phyloP scores from a whole-genome alignment of 768 basidiomycete species.

The Boletus bicolor region DNA sequence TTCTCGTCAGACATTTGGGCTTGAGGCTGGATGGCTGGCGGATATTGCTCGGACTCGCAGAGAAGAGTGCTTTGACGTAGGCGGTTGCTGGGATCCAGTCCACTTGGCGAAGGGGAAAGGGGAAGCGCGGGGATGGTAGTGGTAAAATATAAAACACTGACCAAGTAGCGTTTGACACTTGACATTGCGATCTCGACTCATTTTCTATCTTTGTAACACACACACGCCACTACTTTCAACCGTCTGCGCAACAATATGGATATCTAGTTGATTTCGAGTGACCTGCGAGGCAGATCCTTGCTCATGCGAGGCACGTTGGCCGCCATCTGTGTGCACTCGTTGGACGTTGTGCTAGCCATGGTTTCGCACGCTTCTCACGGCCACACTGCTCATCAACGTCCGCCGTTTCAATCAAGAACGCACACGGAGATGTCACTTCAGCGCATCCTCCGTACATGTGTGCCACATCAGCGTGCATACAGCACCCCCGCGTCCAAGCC shows the following conservation, averaged over 20 bases:
- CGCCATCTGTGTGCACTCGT: too few species aligned
- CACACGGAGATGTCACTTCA: background rate
- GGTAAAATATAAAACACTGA: background rate
- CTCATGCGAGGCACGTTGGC: background rate
- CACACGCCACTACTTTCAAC: background rate
- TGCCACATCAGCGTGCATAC: slow-evolving; percentile 4
- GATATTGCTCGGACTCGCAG: background rate
- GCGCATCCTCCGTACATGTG: background rate
- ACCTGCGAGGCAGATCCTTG: too few species aligned
- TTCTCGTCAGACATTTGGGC: slow-evolving; percentile 26
- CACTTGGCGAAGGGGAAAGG: background rate
- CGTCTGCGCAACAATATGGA: background rate
- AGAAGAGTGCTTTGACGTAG: background rate
- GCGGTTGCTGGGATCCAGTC: slow-evolving; percentile 14
- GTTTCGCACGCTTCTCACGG: too few species aligned
- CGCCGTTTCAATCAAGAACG: too few species aligned
- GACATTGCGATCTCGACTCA: slow-evolving; percentile 4
- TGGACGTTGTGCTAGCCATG: too few species aligned
- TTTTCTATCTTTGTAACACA: slow-evolving; percentile 12
- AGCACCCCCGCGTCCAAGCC: slow-evolving; percentile 9
- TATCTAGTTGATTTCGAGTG: too few species aligned
- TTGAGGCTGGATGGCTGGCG: background rate
- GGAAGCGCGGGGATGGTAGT: background rate
- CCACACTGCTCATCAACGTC: too few species aligned
- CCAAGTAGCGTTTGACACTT: background rate